These are phyloP conservation scores for Friedmanniomyces simplex DNA, from an alignment of 495 filamentous ascomycete genomes.

Conservation along the genomic window DNA sequence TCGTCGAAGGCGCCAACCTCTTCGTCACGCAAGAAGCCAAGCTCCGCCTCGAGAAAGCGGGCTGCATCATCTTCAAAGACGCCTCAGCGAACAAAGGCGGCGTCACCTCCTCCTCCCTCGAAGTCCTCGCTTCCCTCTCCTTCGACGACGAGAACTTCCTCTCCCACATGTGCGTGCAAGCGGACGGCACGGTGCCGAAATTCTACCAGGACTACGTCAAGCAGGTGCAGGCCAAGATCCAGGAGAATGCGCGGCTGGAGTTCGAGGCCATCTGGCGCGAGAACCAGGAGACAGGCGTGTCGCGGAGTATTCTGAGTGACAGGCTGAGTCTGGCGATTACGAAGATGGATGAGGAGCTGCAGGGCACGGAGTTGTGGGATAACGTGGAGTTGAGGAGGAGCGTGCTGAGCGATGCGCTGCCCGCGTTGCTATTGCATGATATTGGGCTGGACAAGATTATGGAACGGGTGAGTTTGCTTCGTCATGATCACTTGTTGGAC, in stretches of 20 bases:
- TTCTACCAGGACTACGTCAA: slow-evolving; percentile 93
- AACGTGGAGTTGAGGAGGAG: slow-evolving; percentile 65
- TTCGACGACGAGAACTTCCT: slow-evolving; percentile 84
- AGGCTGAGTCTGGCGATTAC: slow-evolving; percentile 85
- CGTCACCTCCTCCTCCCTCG: slow-evolving; percentile 94
- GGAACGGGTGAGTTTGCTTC: slow-evolving; percentile 47
- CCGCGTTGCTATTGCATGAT: slow-evolving; percentile 71
- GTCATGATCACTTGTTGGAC: neutral
- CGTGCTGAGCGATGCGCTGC: slow-evolving; percentile 77
- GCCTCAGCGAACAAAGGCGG: slow-evolving; percentile 98
- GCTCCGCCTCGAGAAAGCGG: slow-evolving; percentile 83
- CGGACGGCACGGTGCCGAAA: slow-evolving; percentile 64
- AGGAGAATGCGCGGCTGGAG: slow-evolving; percentile 80
- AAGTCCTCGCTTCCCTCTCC: slow-evolving; percentile 85
- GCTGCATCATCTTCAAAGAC: slow-evolving; percentile 92
- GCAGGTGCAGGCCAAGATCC: slow-evolving; percentile 79
- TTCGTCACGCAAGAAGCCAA: slow-evolving; percentile 99
- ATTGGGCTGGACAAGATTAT: slow-evolving; percentile 84
- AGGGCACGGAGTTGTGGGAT: slow-evolving; percentile 84
- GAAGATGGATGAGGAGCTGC: slow-evolving; percentile 86
- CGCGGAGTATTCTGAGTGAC: slow-evolving; percentile 78
- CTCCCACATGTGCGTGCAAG: slow-evolving; percentile 82
- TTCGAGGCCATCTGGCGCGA: slow-evolving; percentile 98
- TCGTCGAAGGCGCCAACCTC: slow-evolving; percentile 94
- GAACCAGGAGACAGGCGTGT: slow-evolving; percentile 65